These are phyloP conservation scores for Botryotinia globosa DNA, from an alignment of 2,329 filamentous ascomycete genomes.

Conservation along the genomic window DNA sequence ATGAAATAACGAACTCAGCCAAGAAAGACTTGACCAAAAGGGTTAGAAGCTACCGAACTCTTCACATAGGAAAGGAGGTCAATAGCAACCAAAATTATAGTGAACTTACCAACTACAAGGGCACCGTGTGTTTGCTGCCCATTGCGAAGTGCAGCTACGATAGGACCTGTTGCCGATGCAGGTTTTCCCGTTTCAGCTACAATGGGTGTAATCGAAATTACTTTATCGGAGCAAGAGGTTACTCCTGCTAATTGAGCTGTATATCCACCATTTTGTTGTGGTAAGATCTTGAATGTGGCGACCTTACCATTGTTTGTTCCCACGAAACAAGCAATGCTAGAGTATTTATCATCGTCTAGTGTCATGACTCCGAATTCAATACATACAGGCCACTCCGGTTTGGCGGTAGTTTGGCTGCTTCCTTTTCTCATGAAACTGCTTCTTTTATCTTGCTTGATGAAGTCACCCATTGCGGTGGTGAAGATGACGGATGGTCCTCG, in stretches of 20 bases:
- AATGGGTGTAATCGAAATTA: conserved; percentile 78
- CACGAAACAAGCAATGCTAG: conserved; percentile 88
- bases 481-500: conserved; percentile 84
- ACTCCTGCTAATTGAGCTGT: conserved; percentile 69
- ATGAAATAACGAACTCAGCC: no score
- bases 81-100: background rate
- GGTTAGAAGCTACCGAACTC: background rate
- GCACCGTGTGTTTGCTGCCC: conserved; percentile 76
- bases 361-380: conserved; percentile 94
- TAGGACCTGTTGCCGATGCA: conserved; percentile 70
- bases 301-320: conserved; percentile 83
- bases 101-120: conserved; percentile 65
- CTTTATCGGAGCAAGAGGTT: conserved; percentile 60
- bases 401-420: conserved; percentile 47
- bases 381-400: conserved; percentile 70
- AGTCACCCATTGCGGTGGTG: conserved; percentile 67
- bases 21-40: background rate
- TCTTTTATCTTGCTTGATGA: conserved; percentile 73
- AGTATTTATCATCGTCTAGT: conserved; percentile 90
- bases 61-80: background rate
- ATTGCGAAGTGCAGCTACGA: conserved; percentile 72
- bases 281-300: conserved; percentile 86
- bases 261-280: conserved; percentile 67
- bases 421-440: conserved; percentile 65
- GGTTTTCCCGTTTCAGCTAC: conserved; percentile 72